Base-by-base conservation (phyloP, 306 rosid species). In the Fagus crenata region DNA sequence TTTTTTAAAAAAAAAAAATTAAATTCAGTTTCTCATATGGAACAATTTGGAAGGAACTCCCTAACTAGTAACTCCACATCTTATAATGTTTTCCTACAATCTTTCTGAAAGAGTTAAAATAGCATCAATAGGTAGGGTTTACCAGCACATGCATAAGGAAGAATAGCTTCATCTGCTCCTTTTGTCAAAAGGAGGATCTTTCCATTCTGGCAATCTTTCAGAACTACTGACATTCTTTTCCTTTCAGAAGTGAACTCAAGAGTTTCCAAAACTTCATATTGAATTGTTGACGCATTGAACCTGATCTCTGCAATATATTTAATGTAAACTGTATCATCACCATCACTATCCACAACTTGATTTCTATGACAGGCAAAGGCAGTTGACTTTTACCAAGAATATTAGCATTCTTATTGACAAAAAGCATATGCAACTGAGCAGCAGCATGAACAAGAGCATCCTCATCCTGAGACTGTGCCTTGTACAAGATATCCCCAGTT, bases 401-500 rank as follows among this genome's bases (percentile, higher is more conserved):
- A 78, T 87, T 87, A 72, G 89, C 90, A 73, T 39, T 91, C 86
- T 84, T 95, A 77, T 85, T 92, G 87, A 80, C 83, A 83, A 90
- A 92, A 85, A 92, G 87, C 97, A 95, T 89, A 82, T 92, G 93
- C 86, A 95, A 77, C 77, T 58, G 82, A 78, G 96, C 89, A 74
- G 99, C 97, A 84, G 99, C 98, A 6, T 78, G 90, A 69, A 95
- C 99, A 78, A 95, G 97, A 73, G 99, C 99, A 84, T 95, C 97
- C 86, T 95, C 99, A 84, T 95, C 99, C 88, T 95, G 97, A 78
- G 99, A 95, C 80, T 95, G 99, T 53, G 99, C 97, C 87, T 92
- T 95, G 86, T 89, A 95, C 84, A 91, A 33, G 76, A 95, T 88
- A 83, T 81, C 86, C 84, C 99, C 97, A 81, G 73, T 82, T 90